Percentiles rank a stretch among this genome's conserved stretches.
Conservation (phyloP, 306 rosid species). For the Rubus idaeus region DNA sequence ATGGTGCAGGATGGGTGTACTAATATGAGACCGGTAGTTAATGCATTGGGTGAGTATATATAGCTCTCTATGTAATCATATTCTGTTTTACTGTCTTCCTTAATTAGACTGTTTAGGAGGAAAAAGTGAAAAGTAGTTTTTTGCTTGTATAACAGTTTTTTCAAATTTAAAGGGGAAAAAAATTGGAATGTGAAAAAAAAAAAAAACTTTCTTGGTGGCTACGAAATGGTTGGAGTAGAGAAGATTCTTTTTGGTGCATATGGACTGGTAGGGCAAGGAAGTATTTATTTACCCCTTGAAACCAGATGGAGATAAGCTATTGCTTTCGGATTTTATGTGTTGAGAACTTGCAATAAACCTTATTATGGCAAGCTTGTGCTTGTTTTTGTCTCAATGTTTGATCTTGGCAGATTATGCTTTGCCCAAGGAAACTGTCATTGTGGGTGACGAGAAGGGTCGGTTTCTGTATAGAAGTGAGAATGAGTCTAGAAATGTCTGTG, state of each 20-base stretch:
- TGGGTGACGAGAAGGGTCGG: conserved; percentile 68
- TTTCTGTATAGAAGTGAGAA: conserved; percentile 43
- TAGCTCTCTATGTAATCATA: not conserved
- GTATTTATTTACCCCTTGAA: not conserved
- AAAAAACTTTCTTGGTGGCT: not conserved
- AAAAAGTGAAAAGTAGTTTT: not conserved
- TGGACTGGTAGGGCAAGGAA: not conserved
- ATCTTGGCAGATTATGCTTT: conserved; percentile 60
- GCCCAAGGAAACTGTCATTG: conserved; percentile 69
- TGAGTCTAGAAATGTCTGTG: conserved; percentile 35
- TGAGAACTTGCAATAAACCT: too few species aligned
- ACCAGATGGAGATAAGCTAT: not conserved
- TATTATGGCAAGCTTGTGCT: conserved; percentile 2
- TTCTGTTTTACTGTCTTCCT: not conserved
- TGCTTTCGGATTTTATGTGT: not conserved
- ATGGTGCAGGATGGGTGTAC: conserved; percentile 37
- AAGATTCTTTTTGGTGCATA: not conserved
- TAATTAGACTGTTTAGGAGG: not conserved
- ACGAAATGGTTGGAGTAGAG: not conserved
- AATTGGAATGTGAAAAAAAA: too few species aligned
- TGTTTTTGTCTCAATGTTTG: conserved; percentile 2
- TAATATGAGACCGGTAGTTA: conserved; percentile 41
- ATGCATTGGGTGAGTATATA: conserved; percentile 43
- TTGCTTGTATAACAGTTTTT: not conserved
- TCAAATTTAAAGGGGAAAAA: too few species aligned